Percentiles rank a stretch among this genome's conserved stretches.
Evolutionary conservation across 2,329 filamentous ascomycete species (phyloP).

Genomic region (Sporothrix euskadiensis): DNA sequence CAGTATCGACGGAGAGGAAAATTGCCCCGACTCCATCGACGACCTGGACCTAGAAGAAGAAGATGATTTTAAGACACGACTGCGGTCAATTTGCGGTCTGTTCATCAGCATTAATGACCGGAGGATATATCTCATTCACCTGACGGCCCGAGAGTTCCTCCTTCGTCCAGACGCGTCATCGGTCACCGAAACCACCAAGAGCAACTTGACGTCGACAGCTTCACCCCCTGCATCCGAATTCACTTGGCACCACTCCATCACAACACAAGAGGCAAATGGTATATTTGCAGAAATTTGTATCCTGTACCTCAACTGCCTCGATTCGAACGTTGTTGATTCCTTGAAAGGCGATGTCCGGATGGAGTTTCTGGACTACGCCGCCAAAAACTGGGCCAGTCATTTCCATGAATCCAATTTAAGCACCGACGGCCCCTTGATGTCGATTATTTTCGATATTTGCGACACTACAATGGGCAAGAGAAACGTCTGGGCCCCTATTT

Average conservation of each 20-base stretch:
- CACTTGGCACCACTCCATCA: constrained; percentile 34
- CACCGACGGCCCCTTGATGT: neutral
- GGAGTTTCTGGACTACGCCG: constrained; percentile 34
- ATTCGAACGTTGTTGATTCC: neutral
- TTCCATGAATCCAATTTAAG: neutral
- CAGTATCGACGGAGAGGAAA: constrained; percentile 23
- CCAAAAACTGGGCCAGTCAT: neutral
- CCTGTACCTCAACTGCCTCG: constrained; percentile 32
- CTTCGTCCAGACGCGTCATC: constrained; percentile 25
- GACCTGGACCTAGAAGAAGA: constrained; percentile 35
- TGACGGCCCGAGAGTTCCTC: constrained; percentile 41
- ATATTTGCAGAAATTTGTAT: constrained; percentile 34
- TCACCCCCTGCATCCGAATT: neutral
- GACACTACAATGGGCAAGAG: neutral
- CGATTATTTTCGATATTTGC: neutral
- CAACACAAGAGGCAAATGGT: constrained; percentile 31
- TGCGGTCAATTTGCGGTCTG: constrained; percentile 37
- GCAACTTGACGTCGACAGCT: neutral
- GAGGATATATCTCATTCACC: constrained; percentile 39
- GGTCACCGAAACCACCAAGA: neutral
- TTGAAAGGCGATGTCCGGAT: neutral
- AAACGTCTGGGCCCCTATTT: neutral
- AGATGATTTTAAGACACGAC: constrained; percentile 31
- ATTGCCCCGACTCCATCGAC: neutral
- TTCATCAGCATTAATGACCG: constrained; percentile 37